Evolutionary conservation across 2,329 filamentous ascomycete genomes (phyloP).

Genomic region (Diaporthe vaccinii): DNA sequence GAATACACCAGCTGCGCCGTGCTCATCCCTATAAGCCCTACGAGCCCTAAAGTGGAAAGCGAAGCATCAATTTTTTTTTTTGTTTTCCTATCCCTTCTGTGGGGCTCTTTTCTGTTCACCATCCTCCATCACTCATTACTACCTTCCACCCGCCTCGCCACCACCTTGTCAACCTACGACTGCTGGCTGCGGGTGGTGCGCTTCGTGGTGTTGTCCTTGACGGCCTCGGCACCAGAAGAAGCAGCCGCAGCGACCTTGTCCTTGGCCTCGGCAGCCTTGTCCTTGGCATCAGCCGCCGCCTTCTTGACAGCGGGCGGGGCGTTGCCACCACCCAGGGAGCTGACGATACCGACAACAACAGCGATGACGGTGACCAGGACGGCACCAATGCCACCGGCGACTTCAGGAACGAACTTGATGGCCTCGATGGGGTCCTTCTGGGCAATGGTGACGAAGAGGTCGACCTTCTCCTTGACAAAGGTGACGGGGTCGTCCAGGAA

Average conservation of each 20-base stretch:
- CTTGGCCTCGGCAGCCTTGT: constrained; percentile 82
- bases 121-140: constrained; percentile 29
- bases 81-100: background rate
- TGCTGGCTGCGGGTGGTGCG: constrained; percentile 68
- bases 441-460: constrained; percentile 88
- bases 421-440: constrained; percentile 87
- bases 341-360: constrained; percentile 76
- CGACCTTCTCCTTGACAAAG: constrained; percentile 92
- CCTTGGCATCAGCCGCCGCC: constrained; percentile 73
- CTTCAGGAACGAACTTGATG: constrained; percentile 90
- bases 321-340: constrained; percentile 66
- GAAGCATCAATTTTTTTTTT: constrained; percentile 33
- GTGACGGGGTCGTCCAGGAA: constrained; percentile 92
- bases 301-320: constrained; percentile 82
- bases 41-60: constrained; percentile 36
- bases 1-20: constrained; percentile 41
- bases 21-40: constrained; percentile 41
- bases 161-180: constrained; percentile 55
- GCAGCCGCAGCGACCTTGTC: constrained; percentile 76
- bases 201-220: constrained; percentile 80
- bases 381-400: constrained; percentile 83
- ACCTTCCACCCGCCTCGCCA: constrained; percentile 34
- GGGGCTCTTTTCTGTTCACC: constrained; percentile 4
- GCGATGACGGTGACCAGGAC: constrained; percentile 78
- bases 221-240: constrained; percentile 75